phyloP scores from a whole-genome alignment of 371 early-diverging fungal species.

The Chytridium lagenaria region DNA sequence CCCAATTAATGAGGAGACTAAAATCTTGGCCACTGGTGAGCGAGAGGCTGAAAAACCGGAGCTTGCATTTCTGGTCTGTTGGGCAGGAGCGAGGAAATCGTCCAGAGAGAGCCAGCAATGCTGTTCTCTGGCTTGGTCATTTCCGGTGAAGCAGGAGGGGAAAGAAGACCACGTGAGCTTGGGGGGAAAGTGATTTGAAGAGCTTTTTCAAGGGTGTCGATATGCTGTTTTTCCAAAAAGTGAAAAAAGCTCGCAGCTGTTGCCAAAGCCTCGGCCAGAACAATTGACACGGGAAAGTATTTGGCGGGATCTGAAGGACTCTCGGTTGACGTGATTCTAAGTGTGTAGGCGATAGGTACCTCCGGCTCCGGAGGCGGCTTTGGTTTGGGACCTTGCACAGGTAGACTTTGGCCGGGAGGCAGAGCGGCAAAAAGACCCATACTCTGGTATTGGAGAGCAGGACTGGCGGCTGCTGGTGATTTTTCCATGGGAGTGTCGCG shows the following conservation, averaged over 20 bases:
- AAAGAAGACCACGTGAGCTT: neutral
- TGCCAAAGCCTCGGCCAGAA: neutral
- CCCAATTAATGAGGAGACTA: neutral
- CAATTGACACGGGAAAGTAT: neutral
- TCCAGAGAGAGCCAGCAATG: neutral
- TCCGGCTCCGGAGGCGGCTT: neutral
- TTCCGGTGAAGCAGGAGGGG: neutral
- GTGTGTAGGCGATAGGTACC: neutral
- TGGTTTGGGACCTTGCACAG: neutral
- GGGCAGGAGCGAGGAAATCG: neutral
- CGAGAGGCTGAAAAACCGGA: neutral
- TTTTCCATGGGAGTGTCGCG: neutral
- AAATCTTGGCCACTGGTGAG: neutral
- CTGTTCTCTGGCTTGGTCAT: neutral
- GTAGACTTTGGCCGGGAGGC: neutral
- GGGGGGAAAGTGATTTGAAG: neutral
- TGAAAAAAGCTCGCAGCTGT: neutral
- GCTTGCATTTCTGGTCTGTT: neutral
- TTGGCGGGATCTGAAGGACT: neutral
- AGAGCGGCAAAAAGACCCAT: neutral
- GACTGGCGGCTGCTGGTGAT: neutral
- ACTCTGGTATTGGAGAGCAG: neutral
- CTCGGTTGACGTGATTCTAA: neutral
- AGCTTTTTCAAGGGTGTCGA: neutral
- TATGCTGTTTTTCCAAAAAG: slow-evolving; percentile 5